Evolutionary conservation across 164 flowering plant species (phyloP).

Genomic region (Stephania japonica): DNA sequence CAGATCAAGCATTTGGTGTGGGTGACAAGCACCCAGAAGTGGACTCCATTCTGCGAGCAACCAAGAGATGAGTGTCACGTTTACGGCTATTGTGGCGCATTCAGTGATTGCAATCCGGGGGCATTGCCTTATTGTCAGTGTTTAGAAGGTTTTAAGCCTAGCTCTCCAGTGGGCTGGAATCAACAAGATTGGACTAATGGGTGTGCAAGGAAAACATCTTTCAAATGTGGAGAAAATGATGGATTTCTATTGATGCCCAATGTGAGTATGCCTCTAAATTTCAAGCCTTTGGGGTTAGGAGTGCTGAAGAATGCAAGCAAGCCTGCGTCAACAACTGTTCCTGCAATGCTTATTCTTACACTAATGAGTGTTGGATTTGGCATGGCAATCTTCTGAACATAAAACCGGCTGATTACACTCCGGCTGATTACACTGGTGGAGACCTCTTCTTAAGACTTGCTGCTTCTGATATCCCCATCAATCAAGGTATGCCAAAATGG

Average conservation of each 20-base stretch:
- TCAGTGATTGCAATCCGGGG: background rate
- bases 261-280: conserved; percentile 5
- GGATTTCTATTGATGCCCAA: background rate
- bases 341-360: conserved; percentile 6
- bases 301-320: background rate
- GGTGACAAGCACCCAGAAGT: background rate
- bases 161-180: background rate
- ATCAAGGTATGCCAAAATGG: background rate
- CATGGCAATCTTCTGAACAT: background rate
- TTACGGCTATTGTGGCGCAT: background rate
- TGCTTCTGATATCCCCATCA: background rate
- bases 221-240: background rate
- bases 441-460: background rate
- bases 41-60: background rate
- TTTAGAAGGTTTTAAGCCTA: background rate
- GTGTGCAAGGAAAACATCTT: background rate
- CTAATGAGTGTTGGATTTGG: conserved; percentile 4
- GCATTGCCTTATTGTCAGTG: background rate
- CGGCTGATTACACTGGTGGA: background rate
- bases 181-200: background rate
- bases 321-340: background rate
- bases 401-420: background rate
- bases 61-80: background rate
- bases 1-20: background rate
- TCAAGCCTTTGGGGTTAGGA: background rate